Evolutionary conservation across 2,329 filamentous ascomycete species (phyloP).

Genomic region (Magnaporthiopsis rhizophila): DNA sequence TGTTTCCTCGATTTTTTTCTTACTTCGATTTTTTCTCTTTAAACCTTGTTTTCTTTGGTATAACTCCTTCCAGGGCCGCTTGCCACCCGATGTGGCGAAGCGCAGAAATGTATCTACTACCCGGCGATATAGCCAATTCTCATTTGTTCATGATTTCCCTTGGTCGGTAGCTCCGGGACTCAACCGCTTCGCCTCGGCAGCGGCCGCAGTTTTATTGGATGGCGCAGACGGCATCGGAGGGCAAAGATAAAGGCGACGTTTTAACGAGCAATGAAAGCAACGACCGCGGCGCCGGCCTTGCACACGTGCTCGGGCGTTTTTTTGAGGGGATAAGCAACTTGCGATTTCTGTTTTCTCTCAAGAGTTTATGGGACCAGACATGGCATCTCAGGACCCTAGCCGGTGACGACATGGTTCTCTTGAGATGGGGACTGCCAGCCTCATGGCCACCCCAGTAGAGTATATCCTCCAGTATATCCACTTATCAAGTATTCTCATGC

Average conservation of each 20-base stretch:
- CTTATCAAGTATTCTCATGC: neutral
- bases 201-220: neutral
- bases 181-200: neutral
- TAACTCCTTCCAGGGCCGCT: neutral
- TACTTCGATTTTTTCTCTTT: neutral
- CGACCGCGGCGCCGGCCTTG: neutral
- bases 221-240: neutral
- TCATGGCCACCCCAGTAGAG: neutral
- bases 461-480: neutral
- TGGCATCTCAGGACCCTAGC: too few species aligned
- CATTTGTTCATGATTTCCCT: neutral
- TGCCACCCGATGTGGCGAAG: neutral
- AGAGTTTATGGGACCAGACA: neutral
- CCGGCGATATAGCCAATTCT: neutral
- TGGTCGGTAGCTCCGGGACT: neutral
- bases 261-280: neutral
- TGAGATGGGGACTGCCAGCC: neutral
- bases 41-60: neutral
- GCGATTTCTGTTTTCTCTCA: neutral
- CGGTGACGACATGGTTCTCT: neutral
- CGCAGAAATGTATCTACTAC: neutral
- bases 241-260: neutral
- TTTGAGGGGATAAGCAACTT: neutral
- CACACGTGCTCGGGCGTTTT: neutral
- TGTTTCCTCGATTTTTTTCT: conserved; percentile 2